Evolutionary conservation across 75 land plant species (phyloP).

Genomic region (Pinus albicaulis): DNA sequence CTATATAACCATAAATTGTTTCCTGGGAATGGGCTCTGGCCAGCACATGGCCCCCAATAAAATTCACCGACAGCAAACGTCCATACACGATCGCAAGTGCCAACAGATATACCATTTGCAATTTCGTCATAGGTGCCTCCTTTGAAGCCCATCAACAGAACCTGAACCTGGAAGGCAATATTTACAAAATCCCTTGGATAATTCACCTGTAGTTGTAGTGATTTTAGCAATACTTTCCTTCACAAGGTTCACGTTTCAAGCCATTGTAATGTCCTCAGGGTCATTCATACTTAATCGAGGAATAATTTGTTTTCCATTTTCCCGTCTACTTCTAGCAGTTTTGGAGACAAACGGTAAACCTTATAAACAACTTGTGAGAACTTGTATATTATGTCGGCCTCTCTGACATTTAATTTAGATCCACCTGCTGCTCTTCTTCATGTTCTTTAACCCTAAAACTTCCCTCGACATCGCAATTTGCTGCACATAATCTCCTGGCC

Average conservation of each 20-base stretch:
- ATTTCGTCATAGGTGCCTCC: conserved; percentile 15
- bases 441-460: too few relatives aligned
- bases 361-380: not conserved
- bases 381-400: not conserved
- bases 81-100: conserved; percentile 72
- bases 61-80: conserved; percentile 73
- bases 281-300: not conserved
- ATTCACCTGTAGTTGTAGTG: not conserved
- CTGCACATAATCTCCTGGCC: too few relatives aligned
- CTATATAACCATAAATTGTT: conserved; percentile 79
- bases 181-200: not conserved
- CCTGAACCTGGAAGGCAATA: not conserved
- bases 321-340: not conserved
- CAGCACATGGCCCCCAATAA: conserved; percentile 66
- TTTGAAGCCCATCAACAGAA: not conserved
- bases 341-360: not conserved
- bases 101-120: conserved; percentile 36
- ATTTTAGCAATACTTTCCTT: not conserved
- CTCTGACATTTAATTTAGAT: not conserved
- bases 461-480: too few relatives aligned
- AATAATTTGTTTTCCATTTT: not conserved
- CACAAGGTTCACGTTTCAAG: not conserved
- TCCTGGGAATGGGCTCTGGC: conserved; percentile 55
- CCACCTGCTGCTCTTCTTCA: too few relatives aligned
- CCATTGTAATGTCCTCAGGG: not conserved